Base-by-base conservation (phyloP, 129 eudicot genomes). In the Ambrosia artemisiifolia region DNA sequence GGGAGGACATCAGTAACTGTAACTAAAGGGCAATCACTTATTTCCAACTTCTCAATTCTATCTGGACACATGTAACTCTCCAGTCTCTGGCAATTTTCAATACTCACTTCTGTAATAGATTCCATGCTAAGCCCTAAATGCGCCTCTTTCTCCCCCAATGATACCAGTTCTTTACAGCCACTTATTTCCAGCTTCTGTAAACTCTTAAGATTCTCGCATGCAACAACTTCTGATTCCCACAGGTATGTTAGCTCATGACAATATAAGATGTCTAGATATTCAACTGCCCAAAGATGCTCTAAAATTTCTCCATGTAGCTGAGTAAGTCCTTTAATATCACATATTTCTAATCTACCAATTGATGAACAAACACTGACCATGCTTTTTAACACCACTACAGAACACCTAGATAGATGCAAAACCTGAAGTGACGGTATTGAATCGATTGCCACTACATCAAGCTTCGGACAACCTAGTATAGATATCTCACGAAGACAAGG, bases 101-200 rank as follows among this genome's bases (percentile, higher is more conserved):
- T 24, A 0, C 55, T 49, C 6, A 75, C 66, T 54, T 75, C 44
- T 60, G 34, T 74, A 51, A 28, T 1, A 51, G 64, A 51, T 9
- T 74, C 20, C 43, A 24, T 24, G 28, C 28, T 24, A 24, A 24
- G 0, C 28, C 28, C 28, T 24, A 24, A 38, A 63, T 65, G 28
- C 32, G n/a, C 65, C 12, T 51, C 28, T 6, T 75, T 76, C 80
- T 68, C 40, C 33, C 51, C 80, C 12, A 66, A 30, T 33, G 80
- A 67, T 24, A 76, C 50, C 61, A 76, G 32, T 18, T 76, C 34
- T 12, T 8, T 14, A 10, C 80, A 56, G 2, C 13, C 10, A 6
- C 46, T 67, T 46, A 76, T 61, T 47, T 19, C 40, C 53, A 76
- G 13, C 46, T 55, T n/a, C 17, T 46, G 42, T 72, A 72, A 59